Evolutionary conservation across 2,329 filamentous ascomycete species (phyloP).

Genomic region (Xylaria sp.): DNA sequence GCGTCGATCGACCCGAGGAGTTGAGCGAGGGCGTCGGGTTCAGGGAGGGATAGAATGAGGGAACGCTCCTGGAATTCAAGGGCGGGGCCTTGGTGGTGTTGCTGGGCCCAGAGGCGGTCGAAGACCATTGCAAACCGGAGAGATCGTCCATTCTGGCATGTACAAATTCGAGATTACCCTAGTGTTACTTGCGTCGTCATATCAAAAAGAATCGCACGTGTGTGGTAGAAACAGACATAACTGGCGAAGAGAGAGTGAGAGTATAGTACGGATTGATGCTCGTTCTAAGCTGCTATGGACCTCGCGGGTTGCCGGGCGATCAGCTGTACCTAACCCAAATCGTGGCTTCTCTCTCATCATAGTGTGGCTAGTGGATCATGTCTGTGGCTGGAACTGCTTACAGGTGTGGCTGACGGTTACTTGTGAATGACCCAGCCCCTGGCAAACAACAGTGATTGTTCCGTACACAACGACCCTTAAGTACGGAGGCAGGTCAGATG

Average conservation of each 20-base stretch:
- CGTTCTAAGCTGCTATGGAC: too few relatives aligned
- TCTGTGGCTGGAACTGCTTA: constrained; percentile 6
- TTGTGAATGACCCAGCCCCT: background rate
- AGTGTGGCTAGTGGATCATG: constrained; percentile 4
- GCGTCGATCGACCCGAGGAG: constrained; percentile 52
- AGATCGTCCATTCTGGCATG: constrained; percentile 32
- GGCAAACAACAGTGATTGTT: background rate
- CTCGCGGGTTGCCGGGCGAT: too few relatives aligned
- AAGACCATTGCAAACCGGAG: constrained; percentile 33
- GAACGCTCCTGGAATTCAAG: constrained; percentile 28
- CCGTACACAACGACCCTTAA: too few relatives aligned
- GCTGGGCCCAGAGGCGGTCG: constrained; percentile 26
- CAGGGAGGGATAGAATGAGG: constrained; percentile 37
- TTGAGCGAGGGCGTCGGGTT: constrained; percentile 53
- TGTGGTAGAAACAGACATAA: constrained; percentile 12
- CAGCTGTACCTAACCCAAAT: constrained; percentile 1
- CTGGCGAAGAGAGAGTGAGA: constrained; percentile 6
- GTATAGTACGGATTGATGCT: too few relatives aligned
- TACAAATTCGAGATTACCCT: background rate
- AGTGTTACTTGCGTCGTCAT: constrained; percentile 23
- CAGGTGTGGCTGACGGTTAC: constrained; percentile 5
- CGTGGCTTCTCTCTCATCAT: constrained; percentile 4
- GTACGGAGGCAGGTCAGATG: too few relatives aligned
- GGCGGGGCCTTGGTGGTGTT: constrained; percentile 22
- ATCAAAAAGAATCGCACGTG: constrained; percentile 25